Evolutionary conservation across 2,329 filamentous ascomycete genomes (phyloP), one percentile per base, ranked within the genome.

Genomic region (Diaporthe citrichinensis): DNA sequence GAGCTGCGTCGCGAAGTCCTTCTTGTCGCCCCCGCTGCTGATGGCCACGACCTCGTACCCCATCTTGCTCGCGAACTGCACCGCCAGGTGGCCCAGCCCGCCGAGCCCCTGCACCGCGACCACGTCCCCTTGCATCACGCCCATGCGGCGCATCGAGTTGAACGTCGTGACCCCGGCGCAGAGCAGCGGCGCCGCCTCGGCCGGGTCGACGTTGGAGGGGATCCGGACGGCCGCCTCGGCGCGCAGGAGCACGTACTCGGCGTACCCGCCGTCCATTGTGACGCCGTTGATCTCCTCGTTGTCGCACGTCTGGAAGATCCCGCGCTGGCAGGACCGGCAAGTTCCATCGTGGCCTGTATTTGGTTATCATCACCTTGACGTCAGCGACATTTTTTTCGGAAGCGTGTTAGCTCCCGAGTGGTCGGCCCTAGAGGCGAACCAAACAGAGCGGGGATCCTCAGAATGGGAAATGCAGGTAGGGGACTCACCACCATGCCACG

Each of bases 21-120:
- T 89, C 87, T 96, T 96, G 78, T 86, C 87, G 76, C 91, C 88
- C 12, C 91, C 91, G 0, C 91, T 93, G 34, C 78, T 79, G 69
- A 96, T 87, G 0, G 93, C 94, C 2, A 91, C 91, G 7, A 94
- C 91, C 75, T 90, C 88, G 83, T 93, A 95, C 6, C 94, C 94
- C 93, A 95, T 95, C 83, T 92, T 92, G 68, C 87, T 87, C 6
- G 93, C 93, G 81, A 93, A 96, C 81, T 95, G 94, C 41, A 96
- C 91, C 0, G 93, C 94, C 41, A 96, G 83, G 82, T 96, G 94
- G 2, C 94, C 94, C 0, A 96, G 87, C 2, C 94, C 94, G 69
- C 95, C 92, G 4, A 96, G 87, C 20, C 94, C 94, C 77, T 96
- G 91, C 31, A 92, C 81, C 31, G 89, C 90, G 0, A 92, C 88